Evolutionary conservation across 2,329 filamentous ascomycete species (phyloP), one percentile per base, ranked within the genome.

Genomic region (Dactylonectria macrodidyma): DNA sequence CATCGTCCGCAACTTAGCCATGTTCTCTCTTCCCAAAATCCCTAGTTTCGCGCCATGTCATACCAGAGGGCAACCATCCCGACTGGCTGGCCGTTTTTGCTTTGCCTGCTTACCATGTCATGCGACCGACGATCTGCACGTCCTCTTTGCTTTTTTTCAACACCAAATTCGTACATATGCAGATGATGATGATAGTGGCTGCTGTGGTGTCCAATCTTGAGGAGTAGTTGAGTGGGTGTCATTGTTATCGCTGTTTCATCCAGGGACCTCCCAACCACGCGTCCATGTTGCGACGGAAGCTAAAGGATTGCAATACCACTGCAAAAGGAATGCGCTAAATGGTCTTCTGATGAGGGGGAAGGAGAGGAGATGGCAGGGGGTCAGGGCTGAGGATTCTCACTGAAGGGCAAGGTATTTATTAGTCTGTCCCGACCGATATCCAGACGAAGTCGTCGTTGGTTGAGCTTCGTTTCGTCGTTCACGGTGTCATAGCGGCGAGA

Each of bases 101-200:
- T 66, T 58, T 65, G 60, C 50, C 66, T 55, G 48, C 46, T 57
- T n/a, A 59, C n/a, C 24, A 33, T 24, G 63, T 73, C 70, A 73
- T 56, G 34, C 62, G 62, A 73, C 64, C 26, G 47, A 30, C 38
- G 52, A 67, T 68, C 62, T 71, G 66, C 50, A 64, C 47, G 19
- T 59, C 41, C 12, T 22, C 38, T 26, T 44, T 50, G 33, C 41
- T 59, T 36, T 55, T 55, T 50, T 57, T 59, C 59, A 48, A 46
- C n/a, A 12, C 24, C n/a, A 54, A 22, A 41, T 30, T 55, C 50
- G 61, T 59, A 58, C 41, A 12, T 24, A 30, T 19, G 34, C 26
- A 48, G 46, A 63, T 52, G 50, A 70, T 55, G 5, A 33, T 24
- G 54, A 64, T 64, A 59, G 22, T 30, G 26, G 26, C 26, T 33